A percentile compares a stretch with the other conserved stretches of the same genome.
These are phyloP conservation scores for Ceratocystis harringtonii DNA, from an alignment of 2,329 filamentous ascomycete species.

Conservation along the genomic window DNA sequence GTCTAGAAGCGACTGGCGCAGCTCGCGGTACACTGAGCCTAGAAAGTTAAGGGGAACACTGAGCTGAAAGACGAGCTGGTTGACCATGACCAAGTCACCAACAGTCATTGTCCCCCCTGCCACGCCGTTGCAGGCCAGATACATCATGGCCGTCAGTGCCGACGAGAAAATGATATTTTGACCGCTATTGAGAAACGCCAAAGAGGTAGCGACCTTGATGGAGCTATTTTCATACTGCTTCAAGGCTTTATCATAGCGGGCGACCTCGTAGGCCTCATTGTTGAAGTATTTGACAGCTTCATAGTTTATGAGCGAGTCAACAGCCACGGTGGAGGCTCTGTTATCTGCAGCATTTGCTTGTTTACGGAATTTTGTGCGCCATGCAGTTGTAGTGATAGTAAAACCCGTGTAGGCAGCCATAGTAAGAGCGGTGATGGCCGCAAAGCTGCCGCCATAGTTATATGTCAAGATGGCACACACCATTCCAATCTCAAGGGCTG, in stretches of 20 bases:
- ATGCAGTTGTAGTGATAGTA: slow-evolving; percentile 89
- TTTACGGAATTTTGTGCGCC: slow-evolving; percentile 91
- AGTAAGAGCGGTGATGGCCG: slow-evolving; percentile 73
- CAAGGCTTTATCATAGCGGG: slow-evolving; percentile 76
- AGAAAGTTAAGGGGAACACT: slow-evolving; percentile 95
- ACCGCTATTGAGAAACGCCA: slow-evolving; percentile 82
- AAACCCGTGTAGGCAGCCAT: slow-evolving; percentile 96
- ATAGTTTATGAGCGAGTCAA: slow-evolving; percentile 96
- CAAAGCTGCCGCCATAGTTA: slow-evolving; percentile 85
- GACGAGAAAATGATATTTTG: slow-evolving; percentile 96
- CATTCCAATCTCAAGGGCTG: slow-evolving; percentile 81
- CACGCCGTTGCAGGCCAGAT: slow-evolving; percentile 80
- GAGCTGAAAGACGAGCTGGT: slow-evolving; percentile 95
- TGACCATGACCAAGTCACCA: slow-evolving; percentile 95
- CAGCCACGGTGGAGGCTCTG: slow-evolving; percentile 82
- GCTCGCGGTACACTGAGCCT: slow-evolving; percentile 91
- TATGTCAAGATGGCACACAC: slow-evolving; percentile 95
- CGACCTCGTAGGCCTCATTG: slow-evolving; percentile 90
- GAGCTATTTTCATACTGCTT: slow-evolving; percentile 80
- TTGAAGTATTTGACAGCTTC: slow-evolving; percentile 99
- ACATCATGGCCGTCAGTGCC: slow-evolving; percentile 95
- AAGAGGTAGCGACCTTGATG: slow-evolving; percentile 89
- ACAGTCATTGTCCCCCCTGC: slow-evolving; percentile 69
- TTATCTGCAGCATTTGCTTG: slow-evolving; percentile 95
- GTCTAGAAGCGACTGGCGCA: slow-evolving; percentile 84